Base-by-base conservation (phyloP, 2,329 filamentous ascomycete species). In the Botrytis fragariae region DNA sequence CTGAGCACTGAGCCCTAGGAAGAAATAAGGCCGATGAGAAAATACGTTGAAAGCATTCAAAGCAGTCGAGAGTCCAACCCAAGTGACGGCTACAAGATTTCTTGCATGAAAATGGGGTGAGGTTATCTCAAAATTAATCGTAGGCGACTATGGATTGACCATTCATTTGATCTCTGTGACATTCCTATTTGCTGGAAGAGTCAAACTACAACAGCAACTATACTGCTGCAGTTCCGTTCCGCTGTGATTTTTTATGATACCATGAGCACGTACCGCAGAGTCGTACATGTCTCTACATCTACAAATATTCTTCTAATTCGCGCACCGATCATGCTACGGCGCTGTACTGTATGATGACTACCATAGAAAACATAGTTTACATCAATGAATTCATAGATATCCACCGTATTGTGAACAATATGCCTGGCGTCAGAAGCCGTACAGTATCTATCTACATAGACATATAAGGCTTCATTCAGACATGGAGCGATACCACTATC, bases 201-300 rank as follows among this genome's bases (percentile, higher is more conserved):
- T 22, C n/a, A 7, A 25, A 10, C 4, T 20, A 14, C 32, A 51
- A 7, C 22, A 25, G 45, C 14, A 65, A 35, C 5, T 3, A 1
- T 35, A 10, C 18, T 16, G 45, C 45, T 20, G 20, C 35, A 6
- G 3, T 37, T 48, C 2, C 20, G 7, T 32, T 12, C 14, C 7
- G 14, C 16, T 4, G 0, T 37, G 20, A n/a, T 2, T 29, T 16
- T 1, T 2, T 6, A 4, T 3, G 32, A 35, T 12, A 14, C 4
- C 4, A n/a, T 67, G 8, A 16, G 32, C 14, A 1, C 8, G 12
- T 3, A 51, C 51, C 7, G 5, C 5, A 29, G 14, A 12, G 16
- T 25, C 25, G 9, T 54, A 39, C 18, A 20, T 4, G 8, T 39
- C 10, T 7, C 37, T 20, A 29, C 1, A 6, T 25, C 42, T 2